These are phyloP conservation scores for Hypomontagnella submonticulosa DNA, from an alignment of 495 filamentous ascomycete genomes.

Conservation along the genomic window DNA sequence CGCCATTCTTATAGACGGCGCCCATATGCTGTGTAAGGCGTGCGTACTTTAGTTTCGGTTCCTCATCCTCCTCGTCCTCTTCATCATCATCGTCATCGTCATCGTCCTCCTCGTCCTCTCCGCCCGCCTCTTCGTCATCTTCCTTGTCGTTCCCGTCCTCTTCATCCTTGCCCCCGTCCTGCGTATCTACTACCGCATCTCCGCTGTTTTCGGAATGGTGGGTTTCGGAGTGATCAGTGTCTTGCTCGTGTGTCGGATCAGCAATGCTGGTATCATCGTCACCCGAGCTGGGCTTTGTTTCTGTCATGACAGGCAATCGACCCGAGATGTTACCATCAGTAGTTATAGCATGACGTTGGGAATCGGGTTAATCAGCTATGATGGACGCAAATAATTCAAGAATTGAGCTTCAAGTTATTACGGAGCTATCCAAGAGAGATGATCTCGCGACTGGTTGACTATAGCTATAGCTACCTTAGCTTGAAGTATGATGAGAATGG, in stretches of 20 bases:
- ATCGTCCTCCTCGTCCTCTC: constrained; percentile 52
- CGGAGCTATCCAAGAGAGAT: not conserved
- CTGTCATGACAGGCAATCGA: constrained; percentile 54
- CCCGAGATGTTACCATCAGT: constrained; percentile 26
- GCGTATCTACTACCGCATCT: constrained; percentile 8
- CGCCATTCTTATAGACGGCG: constrained; percentile 89
- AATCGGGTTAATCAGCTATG: constrained; percentile 2
- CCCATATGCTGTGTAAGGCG: constrained; percentile 82
- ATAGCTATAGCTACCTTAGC: not conserved
- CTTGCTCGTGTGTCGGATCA: constrained; percentile 16
- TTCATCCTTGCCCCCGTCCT: constrained; percentile 25
- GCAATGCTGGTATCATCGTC: constrained; percentile 35
- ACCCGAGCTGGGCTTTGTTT: constrained; percentile 55
- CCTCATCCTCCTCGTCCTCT: constrained; percentile 92
- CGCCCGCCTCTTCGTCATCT: constrained; percentile 52
- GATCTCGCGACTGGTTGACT: constrained; percentile 3
- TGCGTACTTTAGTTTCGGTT: constrained; percentile 92
- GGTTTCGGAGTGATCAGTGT: constrained; percentile 2
- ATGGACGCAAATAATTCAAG: constrained; percentile 1
- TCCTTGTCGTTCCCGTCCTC: constrained; percentile 33
- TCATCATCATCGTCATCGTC: constrained; percentile 69
- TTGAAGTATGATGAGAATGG: not conserved
- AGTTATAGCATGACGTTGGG: not conserved
- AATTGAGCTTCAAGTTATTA: not conserved
- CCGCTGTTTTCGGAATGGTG: not conserved